Conservation (phyloP, 768 basidiomycete genomes). For the Clitopilus passeckerianus region DNA sequence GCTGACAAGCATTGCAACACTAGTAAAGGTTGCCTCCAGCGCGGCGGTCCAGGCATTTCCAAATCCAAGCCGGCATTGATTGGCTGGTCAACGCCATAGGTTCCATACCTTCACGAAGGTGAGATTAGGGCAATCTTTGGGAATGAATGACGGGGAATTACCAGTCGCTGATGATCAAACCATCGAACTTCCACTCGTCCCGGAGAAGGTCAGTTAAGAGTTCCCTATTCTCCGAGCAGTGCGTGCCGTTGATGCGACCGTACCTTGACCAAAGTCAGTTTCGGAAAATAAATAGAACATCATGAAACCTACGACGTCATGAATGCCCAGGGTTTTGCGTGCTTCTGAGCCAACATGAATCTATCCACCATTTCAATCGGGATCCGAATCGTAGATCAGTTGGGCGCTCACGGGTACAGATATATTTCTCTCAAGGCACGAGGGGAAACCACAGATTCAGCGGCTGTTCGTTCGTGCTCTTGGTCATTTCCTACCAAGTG, state of each 20-base stretch:
- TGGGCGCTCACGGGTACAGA: conserved; percentile 50
- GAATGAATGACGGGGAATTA: conserved; percentile 14
- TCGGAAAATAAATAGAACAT: background rate
- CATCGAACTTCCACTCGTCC: conserved; percentile 69
- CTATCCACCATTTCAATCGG: conserved; percentile 16
- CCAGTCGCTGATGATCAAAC: conserved; percentile 78
- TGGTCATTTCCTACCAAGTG: conserved; percentile 74
- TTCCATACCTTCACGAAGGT: conserved; percentile 51
- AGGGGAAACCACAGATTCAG: conserved; percentile 58
- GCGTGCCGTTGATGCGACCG: conserved; percentile 67
- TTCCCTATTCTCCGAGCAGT: conserved; percentile 62
- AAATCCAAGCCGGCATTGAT: conserved; percentile 75
- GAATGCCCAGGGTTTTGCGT: conserved; percentile 56
- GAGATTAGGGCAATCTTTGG: background rate
- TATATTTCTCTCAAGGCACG: conserved; percentile 71
- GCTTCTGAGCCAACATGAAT: conserved; percentile 65
- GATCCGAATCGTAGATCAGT: too few species aligned
- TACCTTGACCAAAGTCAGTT: conserved; percentile 36
- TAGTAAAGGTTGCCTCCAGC: conserved; percentile 55
- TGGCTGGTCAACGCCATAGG: conserved; percentile 61
- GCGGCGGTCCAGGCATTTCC: conserved; percentile 73
- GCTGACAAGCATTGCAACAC: conserved; percentile 30
- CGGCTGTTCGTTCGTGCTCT: conserved; percentile 64
- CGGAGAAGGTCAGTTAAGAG: conserved; percentile 63
- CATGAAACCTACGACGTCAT: conserved; percentile 53